Conservation (phyloP, 2,329 filamentous ascomycete species). For the Hypoxylon sp. region DNA sequence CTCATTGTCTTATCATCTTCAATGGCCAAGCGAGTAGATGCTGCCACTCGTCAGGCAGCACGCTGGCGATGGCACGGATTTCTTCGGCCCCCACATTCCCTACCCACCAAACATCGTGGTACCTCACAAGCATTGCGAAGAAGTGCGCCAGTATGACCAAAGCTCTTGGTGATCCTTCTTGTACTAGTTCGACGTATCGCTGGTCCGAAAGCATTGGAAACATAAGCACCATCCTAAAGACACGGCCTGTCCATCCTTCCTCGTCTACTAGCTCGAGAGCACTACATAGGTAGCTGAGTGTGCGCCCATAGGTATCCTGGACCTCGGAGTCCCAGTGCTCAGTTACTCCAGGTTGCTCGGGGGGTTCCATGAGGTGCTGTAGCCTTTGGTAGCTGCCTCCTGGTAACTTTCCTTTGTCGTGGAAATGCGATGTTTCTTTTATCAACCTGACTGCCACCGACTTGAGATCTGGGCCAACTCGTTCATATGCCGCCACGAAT, state of each 20-base stretch:
- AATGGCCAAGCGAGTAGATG: conserved; percentile 34
- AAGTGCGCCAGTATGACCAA: conserved; percentile 65
- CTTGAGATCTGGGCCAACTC: conserved; percentile 28
- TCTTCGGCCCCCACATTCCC: conserved; percentile 48
- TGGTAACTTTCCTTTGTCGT: conserved; percentile 22
- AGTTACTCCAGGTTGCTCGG: conserved; percentile 2
- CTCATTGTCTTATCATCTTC: conserved; percentile 24
- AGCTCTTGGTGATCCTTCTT: conserved; percentile 44
- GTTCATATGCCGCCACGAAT: conserved; percentile 33
- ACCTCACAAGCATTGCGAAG: conserved; percentile 61
- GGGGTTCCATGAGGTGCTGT: conserved; percentile 30
- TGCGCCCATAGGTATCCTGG: conserved; percentile 29
- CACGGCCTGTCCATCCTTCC: conserved; percentile 15
- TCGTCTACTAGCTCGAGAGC: conserved; percentile 25
- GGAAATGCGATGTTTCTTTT: conserved; percentile 19
- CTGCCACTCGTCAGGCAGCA: conserved; percentile 34
- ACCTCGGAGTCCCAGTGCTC: conserved; percentile 40
- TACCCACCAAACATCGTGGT: conserved; percentile 57
- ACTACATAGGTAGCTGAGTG: conserved; percentile 27
- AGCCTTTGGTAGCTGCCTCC: conserved; percentile 17
- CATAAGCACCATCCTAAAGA: conserved; percentile 30
- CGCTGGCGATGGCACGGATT: conserved; percentile 46
- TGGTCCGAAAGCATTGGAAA: conserved; percentile 39
- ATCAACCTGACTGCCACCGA: conserved; percentile 35
- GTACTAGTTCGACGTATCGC: conserved; percentile 35